Conservation (phyloP, 495 filamentous ascomycete genomes). For the Penicillium robsamsonii region DNA sequence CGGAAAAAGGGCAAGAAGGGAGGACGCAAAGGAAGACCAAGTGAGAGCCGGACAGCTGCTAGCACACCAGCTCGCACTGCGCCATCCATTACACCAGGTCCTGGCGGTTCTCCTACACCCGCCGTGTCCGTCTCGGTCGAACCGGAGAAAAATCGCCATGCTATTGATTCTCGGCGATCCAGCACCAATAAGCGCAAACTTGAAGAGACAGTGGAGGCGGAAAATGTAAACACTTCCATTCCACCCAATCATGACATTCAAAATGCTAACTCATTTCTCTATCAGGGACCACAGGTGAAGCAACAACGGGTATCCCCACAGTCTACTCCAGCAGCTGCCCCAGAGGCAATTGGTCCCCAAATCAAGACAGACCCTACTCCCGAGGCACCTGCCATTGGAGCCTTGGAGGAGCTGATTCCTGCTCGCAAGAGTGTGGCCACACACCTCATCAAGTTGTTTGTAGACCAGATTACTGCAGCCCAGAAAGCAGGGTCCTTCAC, state of each 20-base stretch:
- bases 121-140: constrained; percentile 26
- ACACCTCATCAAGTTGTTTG: constrained; percentile 53
- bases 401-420: constrained; percentile 45
- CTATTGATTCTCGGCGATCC: constrained; percentile 26
- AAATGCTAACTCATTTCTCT: constrained; percentile 12
- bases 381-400: constrained; percentile 16
- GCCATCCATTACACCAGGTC: constrained; percentile 32
- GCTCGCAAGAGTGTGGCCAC: constrained; percentile 51
- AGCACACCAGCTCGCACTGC: constrained; percentile 34
- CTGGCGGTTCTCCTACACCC: constrained; percentile 22
- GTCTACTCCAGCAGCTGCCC: constrained; percentile 15
- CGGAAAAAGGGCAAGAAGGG: constrained; percentile 51
- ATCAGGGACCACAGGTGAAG: constrained; percentile 41
- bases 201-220: constrained; percentile 38
- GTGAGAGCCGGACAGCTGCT: constrained; percentile 40
- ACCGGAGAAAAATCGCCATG: constrained; percentile 34
- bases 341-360: constrained; percentile 20
- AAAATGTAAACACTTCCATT: constrained; percentile 30
- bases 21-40: constrained; percentile 37
- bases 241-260: background rate
- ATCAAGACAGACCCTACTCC: constrained; percentile 37
- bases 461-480: constrained; percentile 50
- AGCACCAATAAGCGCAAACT: constrained; percentile 48
- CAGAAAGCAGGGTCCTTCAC: constrained; percentile 50
- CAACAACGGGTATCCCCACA: constrained; percentile 39